Percentiles rank a stretch among this genome's conserved stretches.
Conservation (phyloP, 2,329 filamentous ascomycete species). For the Cadophora sp. region DNA sequence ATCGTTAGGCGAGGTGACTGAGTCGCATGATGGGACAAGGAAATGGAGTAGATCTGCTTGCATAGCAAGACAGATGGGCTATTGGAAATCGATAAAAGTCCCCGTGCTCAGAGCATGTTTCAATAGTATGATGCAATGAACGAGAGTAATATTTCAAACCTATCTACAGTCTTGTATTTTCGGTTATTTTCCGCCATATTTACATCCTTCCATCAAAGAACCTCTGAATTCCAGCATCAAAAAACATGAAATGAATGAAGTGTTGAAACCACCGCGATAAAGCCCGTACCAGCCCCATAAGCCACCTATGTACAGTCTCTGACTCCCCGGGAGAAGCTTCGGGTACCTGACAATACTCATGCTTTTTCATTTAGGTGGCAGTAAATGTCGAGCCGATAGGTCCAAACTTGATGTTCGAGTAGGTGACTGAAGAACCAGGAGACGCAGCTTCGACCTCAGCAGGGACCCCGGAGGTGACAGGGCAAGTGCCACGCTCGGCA, state of each 20-base stretch:
- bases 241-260: neutral
- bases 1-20: no score
- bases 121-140: neutral
- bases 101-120: neutral
- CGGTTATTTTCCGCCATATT: conserved; percentile 12
- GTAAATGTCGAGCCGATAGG: conserved; percentile 41
- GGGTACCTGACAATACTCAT: neutral
- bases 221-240: neutral
- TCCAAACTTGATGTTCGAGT: conserved; percentile 42
- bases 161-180: conserved; percentile 17
- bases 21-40: no score
- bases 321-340: no score
- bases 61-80: no score
- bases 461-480: conserved; percentile 57
- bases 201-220: conserved; percentile 12
- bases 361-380: neutral
- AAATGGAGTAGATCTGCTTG: no score
- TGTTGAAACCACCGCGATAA: neutral
- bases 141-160: neutral
- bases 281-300: neutral
- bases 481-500: conserved; percentile 60
- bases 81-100: neutral
- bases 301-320: neutral
- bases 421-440: conserved; percentile 52
- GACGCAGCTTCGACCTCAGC: conserved; percentile 53